Evolutionary conservation across 108 stramenopile species (phyloP).

Genomic region (Chaetoceros muelleri): DNA sequence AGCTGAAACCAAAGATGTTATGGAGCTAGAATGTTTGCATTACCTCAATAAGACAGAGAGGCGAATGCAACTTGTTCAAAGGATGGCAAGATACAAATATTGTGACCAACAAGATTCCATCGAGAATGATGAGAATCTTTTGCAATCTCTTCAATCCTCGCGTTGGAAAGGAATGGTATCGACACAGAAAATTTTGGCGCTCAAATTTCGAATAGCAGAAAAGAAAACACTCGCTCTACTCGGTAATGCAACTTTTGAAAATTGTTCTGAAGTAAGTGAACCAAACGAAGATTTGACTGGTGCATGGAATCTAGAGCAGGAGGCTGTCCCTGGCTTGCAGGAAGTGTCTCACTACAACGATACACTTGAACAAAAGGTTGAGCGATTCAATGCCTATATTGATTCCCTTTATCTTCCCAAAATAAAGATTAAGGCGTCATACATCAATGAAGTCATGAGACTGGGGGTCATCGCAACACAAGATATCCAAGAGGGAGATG

Average conservation of each 20-base stretch:
- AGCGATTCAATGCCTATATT: neutral
- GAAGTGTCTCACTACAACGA: neutral
- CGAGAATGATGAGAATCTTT: neutral
- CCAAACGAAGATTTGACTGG: no score
- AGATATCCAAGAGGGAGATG: neutral
- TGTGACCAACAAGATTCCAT: neutral
- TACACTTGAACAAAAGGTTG: neutral
- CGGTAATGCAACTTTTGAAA: no score
- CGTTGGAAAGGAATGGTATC: neutral
- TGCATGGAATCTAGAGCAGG: no score
- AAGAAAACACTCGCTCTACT: no score
- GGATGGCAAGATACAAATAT: neutral
- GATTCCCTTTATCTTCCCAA: neutral
- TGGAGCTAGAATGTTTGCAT: neutral
- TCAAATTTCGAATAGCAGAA: conserved; percentile 39
- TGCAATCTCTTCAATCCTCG: neutral
- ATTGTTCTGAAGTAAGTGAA: no score
- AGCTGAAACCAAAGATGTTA: neutral
- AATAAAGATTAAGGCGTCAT: neutral
- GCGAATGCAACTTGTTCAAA: neutral
- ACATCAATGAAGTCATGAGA: neutral
- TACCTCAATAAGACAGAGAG: neutral
- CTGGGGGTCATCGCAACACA: neutral
- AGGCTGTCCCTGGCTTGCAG: no score
- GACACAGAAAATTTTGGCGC: conserved; percentile 14